Evolutionary conservation across 768 basidiomycete genomes (phyloP), one percentile per base, ranked within the genome.

Genomic region (Astraeus odoratus): DNA sequence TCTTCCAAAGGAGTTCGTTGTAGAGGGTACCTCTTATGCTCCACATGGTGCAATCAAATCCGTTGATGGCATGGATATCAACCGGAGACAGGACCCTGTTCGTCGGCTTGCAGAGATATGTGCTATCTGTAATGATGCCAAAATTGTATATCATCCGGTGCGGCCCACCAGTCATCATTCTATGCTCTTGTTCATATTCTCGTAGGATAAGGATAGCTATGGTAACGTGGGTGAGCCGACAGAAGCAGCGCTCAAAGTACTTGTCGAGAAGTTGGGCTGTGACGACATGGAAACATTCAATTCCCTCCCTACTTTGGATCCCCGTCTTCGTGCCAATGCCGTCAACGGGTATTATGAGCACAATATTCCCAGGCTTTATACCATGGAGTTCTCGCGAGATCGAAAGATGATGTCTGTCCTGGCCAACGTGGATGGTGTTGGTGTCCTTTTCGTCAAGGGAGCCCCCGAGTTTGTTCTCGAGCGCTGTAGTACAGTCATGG

Each of bases 401-500:
- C 86, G 95, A 59, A 99, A 97, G 70, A 95, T 94, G 81, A 98
- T 98, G 95, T 96, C 95, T 18, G 94, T 97, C 42, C 80, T 98
- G 41, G 87, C 90, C 30, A 77, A 70, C 49, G 73, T 80, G 44
- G 77, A 80, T 46, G 76, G 76, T 1, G 66, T 65, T 4, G 87
- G 88, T n/a, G 76, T 86, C 7, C 73, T 98, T 5, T 86, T 94
- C 60, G 92, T 86, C 63, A 98, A 98, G 65, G 95, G 95, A 29
- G 95, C 95, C 3, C 95, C 95, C 6, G 95, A 99, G 69, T 86
- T 89, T 19, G 84, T 99, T 30, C 71, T 99, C 47, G 93, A 96
- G 40, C 80, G 88, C 34, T 96, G 93, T 65, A 80, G 80, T 4
- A 80, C 79, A 27, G 80, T 81, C 23, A 72, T 83, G 44, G 74